Evolutionary conservation across 257 asterid genomes (phyloP).

Genomic region (Solanum chaucha): DNA sequence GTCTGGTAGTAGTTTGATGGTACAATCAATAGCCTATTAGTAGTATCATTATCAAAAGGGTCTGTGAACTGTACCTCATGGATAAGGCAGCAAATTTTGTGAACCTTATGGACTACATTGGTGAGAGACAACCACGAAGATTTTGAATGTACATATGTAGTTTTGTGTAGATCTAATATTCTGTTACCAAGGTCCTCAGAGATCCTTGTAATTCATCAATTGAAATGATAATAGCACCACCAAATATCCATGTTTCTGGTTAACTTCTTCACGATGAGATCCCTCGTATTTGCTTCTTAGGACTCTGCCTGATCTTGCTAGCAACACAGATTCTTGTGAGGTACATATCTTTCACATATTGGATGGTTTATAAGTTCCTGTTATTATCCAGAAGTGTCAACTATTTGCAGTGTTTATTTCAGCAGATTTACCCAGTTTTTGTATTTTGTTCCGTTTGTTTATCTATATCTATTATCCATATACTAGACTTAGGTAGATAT

Average conservation of each 20-base stretch:
- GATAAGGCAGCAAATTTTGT: constrained; percentile 10
- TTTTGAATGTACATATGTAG: constrained; percentile 5
- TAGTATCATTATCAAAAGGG: background rate
- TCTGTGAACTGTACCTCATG: background rate
- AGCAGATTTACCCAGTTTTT: background rate
- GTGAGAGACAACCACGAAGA: background rate
- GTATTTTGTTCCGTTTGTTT: background rate
- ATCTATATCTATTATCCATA: background rate
- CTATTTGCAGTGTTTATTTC: background rate
- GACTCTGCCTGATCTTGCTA: background rate
- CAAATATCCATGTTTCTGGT: background rate
- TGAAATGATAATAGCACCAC: background rate
- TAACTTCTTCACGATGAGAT: background rate
- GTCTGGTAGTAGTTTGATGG: background rate
- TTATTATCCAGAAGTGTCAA: too few relatives aligned
- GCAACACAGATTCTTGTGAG: background rate
- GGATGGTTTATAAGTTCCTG: background rate
- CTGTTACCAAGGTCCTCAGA: background rate
- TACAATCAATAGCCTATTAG: background rate
- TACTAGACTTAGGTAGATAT: background rate
- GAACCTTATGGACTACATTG: background rate
- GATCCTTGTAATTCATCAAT: background rate
- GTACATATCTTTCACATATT: background rate
- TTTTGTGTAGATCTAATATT: constrained; percentile 1
- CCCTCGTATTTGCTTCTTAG: background rate